These are phyloP conservation scores for Cercospora berteroae DNA, from an alignment of 2,329 filamentous ascomycete species.

Conservation along the genomic window DNA sequence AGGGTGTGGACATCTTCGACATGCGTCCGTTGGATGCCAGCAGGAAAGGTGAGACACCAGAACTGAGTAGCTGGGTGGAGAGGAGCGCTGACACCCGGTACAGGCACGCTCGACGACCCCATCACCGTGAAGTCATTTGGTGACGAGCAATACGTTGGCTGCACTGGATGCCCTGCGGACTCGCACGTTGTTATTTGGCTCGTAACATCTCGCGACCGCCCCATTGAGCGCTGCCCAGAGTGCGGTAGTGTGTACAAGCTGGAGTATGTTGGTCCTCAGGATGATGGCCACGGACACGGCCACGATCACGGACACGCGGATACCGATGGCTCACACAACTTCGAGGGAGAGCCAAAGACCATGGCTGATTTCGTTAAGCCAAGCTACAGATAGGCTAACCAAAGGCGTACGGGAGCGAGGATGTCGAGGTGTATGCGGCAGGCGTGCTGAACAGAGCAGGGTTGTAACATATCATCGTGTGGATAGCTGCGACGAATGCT, in stretches of 20 bases:
- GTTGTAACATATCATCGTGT: constrained; percentile 20
- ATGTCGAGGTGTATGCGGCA: constrained; percentile 5
- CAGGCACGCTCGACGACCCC: constrained; percentile 84
- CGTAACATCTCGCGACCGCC: constrained; percentile 81
- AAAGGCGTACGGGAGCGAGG: not conserved
- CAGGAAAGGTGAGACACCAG: constrained; percentile 66
- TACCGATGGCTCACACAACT: constrained; percentile 52
- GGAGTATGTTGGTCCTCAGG: constrained; percentile 85
- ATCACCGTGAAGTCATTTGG: constrained; percentile 88
- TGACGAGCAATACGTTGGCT: constrained; percentile 94
- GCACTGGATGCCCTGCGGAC: constrained; percentile 90
- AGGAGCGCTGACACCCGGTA: not conserved
- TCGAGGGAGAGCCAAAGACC: constrained; percentile 82
- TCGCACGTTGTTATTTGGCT: constrained; percentile 90
- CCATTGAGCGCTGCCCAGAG: constrained; percentile 91
- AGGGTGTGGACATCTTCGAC: constrained; percentile 96
- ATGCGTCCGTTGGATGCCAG: constrained; percentile 94
- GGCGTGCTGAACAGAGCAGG: constrained; percentile 14
- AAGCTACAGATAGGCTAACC: constrained; percentile 71
- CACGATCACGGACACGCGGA: constrained; percentile 42
- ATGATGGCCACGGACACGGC: constrained; percentile 62
- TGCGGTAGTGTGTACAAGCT: constrained; percentile 97
- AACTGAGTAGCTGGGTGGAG: not conserved
- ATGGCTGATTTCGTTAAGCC: constrained; percentile 95
- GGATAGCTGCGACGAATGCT: constrained; percentile 21